Percentiles rank a stretch among this genome's conserved stretches.
Evolutionary conservation across 1,284 basidiomycete species (phyloP).

Genomic region (Exsudoporus floridanus): DNA sequence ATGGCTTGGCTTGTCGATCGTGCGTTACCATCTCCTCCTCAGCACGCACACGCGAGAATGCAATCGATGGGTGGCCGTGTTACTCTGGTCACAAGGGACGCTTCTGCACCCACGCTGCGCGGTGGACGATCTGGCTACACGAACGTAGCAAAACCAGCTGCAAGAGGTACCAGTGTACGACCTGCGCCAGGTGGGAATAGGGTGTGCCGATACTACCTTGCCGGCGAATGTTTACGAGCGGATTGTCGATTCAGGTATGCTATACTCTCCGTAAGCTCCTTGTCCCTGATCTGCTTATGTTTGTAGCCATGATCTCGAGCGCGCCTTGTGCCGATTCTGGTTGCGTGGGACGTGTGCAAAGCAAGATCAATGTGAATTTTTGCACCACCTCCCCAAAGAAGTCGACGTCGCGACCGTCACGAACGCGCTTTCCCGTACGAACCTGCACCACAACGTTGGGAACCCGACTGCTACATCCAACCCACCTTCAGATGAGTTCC

Average conservation of each 20-base stretch:
- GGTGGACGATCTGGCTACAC: constrained; percentile 48
- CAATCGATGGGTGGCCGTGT: constrained; percentile 65
- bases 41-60: constrained; percentile 47
- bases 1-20: constrained; percentile 91
- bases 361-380: constrained; percentile 86
- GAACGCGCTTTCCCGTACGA: constrained; percentile 68
- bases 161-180: constrained; percentile 56
- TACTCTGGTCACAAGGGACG: constrained; percentile 58
- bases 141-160: constrained; percentile 36
- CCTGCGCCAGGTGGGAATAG: constrained; percentile 56
- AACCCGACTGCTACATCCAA: constrained; percentile 38
- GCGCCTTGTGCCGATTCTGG: constrained; percentile 97
- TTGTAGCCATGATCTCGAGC: constrained; percentile 82
- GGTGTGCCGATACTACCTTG: constrained; percentile 95
- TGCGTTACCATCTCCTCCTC: constrained; percentile 47
- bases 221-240: constrained; percentile 91
- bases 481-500: constrained; percentile 82
- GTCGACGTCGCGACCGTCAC: constrained; percentile 68
- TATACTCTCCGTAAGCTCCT: background rate
- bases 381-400: constrained; percentile 85
- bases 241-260: constrained; percentile 94
- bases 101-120: constrained; percentile 35
- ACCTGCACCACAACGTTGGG: constrained; percentile 48
- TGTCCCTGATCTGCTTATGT: constrained; percentile 16
- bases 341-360: constrained; percentile 94